Evolutionary conservation across 371 early-diverging fungal genomes (phyloP), one percentile per base, ranked within the genome.

Genomic region (Globomyces sp.): DNA sequence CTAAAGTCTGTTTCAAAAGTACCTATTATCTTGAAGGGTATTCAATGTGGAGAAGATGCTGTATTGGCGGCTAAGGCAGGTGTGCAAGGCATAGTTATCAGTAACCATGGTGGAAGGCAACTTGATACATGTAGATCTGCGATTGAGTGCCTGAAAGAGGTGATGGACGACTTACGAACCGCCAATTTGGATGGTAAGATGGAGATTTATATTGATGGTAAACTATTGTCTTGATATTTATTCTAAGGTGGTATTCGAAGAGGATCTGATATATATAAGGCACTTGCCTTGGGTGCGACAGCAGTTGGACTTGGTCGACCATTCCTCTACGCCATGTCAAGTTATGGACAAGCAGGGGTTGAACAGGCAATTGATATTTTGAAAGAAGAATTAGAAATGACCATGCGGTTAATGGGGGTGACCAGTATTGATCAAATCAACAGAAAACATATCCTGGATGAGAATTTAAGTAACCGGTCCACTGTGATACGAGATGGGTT

Each of bases 71-170:
- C 90, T 8, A 67, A 86, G 55, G 60, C 80, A 57, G 94, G 93
- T 0, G 85, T 88, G 57, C 84, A 87, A 44, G 98, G 91, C 44
- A 86, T 96, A 58, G 86, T 95, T 8, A 77, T 98, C 6, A 91
- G 92, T 57, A 98, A 98, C 74, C 98, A 98, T 70, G 98, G 97
- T 67, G 98, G 98, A 41, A 84, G 98, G 8, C 97, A 98, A 74
- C 79, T 98, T 50, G 97, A 96, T 74, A 81, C 82, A 0, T 53
- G 60, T 50, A 71, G 74, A 10, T 68, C 72, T 43, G 78, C 72
- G 1, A 68, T 81, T 45, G 96, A 96, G 63, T 88, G 92, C 11
- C 74, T 96, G 57, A 87, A 90, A 5, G 94, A 94, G 60, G 90
- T 92, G 6, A 83, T 91, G 69, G 86, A 84, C 11, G 92, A 89